phyloP scores from a whole-genome alignment of 2,329 filamentous ascomycete species.

The Tolypocladium capitatum region DNA sequence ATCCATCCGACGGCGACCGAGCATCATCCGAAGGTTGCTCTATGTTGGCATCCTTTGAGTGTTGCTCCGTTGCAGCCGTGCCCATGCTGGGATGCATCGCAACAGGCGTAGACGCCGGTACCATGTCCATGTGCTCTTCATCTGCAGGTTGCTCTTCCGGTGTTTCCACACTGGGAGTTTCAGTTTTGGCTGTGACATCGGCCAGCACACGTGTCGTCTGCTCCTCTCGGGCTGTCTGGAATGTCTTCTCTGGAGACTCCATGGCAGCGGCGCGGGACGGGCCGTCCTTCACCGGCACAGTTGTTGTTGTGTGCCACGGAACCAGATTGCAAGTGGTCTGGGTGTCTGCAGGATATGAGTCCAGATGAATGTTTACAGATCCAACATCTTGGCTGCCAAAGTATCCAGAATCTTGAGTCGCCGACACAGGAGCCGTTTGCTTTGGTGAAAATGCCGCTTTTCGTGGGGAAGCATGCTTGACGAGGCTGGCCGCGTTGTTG shows the following conservation, averaged over 20 bases:
- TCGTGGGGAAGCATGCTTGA: slow-evolving; percentile 19
- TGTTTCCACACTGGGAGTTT: not conserved
- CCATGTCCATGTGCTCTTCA: not conserved
- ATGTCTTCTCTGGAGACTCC: slow-evolving; percentile 23
- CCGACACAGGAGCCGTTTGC: slow-evolving; percentile 9
- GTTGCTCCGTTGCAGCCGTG: not conserved
- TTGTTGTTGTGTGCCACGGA: slow-evolving; percentile 6
- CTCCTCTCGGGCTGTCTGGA: slow-evolving; percentile 32
- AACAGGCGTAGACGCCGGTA: not conserved
- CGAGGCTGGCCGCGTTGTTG: slow-evolving; percentile 35
- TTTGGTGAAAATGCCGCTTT: slow-evolving; percentile 17
- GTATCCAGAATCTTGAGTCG: slow-evolving; percentile 51
- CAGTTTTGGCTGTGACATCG: slow-evolving; percentile 1
- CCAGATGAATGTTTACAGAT: slow-evolving; percentile 11
- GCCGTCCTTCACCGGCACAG: slow-evolving; percentile 8
- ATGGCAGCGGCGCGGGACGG: slow-evolving; percentile 13
- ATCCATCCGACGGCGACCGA: slow-evolving; percentile 53
- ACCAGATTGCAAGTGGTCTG: slow-evolving; percentile 8
- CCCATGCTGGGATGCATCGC: not conserved
- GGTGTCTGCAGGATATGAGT: slow-evolving; percentile 9
- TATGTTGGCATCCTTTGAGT: not conserved
- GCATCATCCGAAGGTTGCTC: slow-evolving; percentile 26
- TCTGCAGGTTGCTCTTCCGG: not conserved
- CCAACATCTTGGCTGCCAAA: slow-evolving; percentile 47
- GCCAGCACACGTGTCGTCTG: slow-evolving; percentile 17